These are phyloP conservation scores for Fusarium dlaminii DNA, from an alignment of 2,329 filamentous ascomycete genomes.

Conservation along the genomic window DNA sequence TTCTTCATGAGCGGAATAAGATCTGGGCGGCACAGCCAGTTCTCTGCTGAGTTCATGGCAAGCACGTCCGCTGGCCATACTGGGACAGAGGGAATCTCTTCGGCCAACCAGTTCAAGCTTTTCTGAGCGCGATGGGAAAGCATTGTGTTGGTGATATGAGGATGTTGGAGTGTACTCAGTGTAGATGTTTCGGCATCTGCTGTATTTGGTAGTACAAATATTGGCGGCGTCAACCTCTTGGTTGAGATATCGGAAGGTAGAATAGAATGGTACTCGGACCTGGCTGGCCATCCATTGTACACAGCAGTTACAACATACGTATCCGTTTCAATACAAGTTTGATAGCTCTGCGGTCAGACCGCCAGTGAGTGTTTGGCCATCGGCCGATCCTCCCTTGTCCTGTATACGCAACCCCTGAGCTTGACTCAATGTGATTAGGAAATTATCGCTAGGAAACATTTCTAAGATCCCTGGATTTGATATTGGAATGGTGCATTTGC, in stretches of 20 bases:
- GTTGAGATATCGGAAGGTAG: not conserved
- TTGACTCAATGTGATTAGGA: not conserved
- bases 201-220: not conserved
- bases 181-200: not conserved
- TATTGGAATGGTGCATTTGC: not conserved
- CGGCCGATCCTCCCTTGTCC: not conserved
- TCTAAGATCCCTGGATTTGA: not conserved
- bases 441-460: fast-evolving
- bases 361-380: not conserved
- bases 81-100: not conserved
- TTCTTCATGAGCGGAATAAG: not conserved
- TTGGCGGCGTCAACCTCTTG: not conserved
- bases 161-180: not conserved
- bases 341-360: not conserved
- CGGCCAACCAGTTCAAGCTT: not conserved
- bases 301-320: not conserved
- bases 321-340: not conserved
- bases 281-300: not conserved
- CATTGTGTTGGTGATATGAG: not conserved
- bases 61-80: not conserved
- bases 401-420: not conserved
- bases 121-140: not conserved
- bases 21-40: not conserved
- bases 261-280: not conserved
- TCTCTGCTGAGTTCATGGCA: not conserved